A percentile compares a stretch with the other conserved stretches of the same genome.
Evolutionary conservation across 345 rosid genomes (phyloP).

Genomic region (Ailanthus altissimus): DNA sequence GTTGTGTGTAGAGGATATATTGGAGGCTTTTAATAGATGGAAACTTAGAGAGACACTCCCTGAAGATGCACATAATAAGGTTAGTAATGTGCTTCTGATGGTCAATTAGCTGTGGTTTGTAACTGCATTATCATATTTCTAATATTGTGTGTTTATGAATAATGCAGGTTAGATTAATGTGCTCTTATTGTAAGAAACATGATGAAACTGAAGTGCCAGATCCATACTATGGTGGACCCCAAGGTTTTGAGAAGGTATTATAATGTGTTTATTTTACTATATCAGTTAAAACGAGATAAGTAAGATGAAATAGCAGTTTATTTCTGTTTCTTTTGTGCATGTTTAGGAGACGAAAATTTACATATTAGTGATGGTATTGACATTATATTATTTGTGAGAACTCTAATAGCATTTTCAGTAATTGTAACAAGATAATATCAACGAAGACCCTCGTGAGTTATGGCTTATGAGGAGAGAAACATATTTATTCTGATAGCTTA

Average conservation of each 20-base stretch:
- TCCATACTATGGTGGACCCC: constrained; percentile 90
- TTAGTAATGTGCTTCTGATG: constrained; percentile 5
- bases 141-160: background rate
- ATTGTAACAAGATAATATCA: background rate
- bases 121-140: background rate
- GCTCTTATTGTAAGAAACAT: constrained; percentile 90
- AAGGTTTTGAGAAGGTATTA: constrained; percentile 91
- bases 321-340: background rate
- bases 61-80: constrained; percentile 80
- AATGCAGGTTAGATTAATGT: constrained; percentile 84
- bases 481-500: background rate
- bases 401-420: background rate
- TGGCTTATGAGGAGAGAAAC: too few relatives aligned
- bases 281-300: background rate
- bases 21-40: constrained; percentile 76
- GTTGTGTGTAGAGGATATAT: constrained; percentile 61
- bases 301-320: background rate
- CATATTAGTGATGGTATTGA: background rate
- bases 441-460: too few relatives aligned
- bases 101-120: background rate
- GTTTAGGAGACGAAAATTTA: background rate
- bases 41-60: constrained; percentile 62
- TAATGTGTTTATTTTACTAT: background rate
- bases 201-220: constrained; percentile 84
- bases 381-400: background rate